These are phyloP conservation scores for Cerioporus squamosus DNA, from an alignment of 1,284 basidiomycete species.

Conservation along the genomic window DNA sequence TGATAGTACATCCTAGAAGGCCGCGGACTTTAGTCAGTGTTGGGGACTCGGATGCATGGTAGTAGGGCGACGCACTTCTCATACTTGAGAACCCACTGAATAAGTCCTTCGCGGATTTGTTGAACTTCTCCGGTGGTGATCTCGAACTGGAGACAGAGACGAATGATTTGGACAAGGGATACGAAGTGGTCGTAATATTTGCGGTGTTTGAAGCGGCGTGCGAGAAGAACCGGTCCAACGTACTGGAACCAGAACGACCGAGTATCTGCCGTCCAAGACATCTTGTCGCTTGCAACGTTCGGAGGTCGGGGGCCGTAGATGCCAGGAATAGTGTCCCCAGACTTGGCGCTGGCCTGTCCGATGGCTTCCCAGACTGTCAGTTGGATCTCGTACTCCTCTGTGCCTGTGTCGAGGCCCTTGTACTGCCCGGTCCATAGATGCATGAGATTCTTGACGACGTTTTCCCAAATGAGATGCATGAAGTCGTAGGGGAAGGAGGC, in stretches of 20 bases:
- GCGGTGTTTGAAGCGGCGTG: constrained; percentile 28
- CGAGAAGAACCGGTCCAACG: constrained; percentile 44
- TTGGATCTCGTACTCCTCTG: constrained; percentile 35
- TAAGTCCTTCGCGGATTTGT: constrained; percentile 37
- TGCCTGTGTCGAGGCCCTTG: constrained; percentile 41
- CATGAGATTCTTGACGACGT: constrained; percentile 44
- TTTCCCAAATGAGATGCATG: constrained; percentile 54
- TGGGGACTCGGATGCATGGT: too few species aligned
- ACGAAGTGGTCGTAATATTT: constrained; percentile 49
- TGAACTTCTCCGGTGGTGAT: constrained; percentile 39
- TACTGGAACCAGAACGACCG: constrained; percentile 45
- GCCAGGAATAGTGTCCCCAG: constrained; percentile 41
- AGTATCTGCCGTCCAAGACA: constrained; percentile 32
- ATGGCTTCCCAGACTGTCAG: constrained; percentile 43
- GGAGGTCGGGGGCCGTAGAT: constrained; percentile 42
- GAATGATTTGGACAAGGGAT: constrained; percentile 42
- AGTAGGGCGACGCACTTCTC: constrained; percentile 45
- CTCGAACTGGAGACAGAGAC: constrained; percentile 45
- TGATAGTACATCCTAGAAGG: too few species aligned
- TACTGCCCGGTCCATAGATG: constrained; percentile 43
- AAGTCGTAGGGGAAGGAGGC: constrained; percentile 49
- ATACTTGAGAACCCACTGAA: constrained; percentile 46
- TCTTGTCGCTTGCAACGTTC: constrained; percentile 39
- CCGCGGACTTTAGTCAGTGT: too few species aligned
- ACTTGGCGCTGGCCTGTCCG: constrained; percentile 37